Evolutionary conservation across 2,329 filamentous ascomycete genomes (phyloP).

Genomic region (Colletotrichum salicis): DNA sequence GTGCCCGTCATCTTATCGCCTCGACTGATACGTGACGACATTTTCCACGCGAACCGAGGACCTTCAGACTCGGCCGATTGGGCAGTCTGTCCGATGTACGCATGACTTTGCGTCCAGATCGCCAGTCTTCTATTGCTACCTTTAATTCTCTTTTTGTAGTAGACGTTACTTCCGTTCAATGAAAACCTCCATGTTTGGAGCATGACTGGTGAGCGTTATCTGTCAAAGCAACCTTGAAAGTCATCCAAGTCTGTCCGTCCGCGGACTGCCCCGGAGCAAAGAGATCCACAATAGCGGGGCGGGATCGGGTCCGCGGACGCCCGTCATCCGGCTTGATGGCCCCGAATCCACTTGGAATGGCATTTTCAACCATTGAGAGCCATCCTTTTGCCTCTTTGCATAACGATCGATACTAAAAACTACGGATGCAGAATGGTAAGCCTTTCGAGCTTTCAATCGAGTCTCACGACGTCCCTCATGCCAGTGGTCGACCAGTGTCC

Average conservation of each 20-base stretch:
- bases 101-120: constrained; percentile 28
- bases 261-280: constrained; percentile 3
- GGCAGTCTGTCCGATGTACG: constrained; percentile 9
- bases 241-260: not conserved
- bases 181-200: not conserved
- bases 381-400: not conserved
- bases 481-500: not conserved
- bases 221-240: not conserved
- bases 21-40: constrained; percentile 13
- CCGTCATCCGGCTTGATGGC: constrained; percentile 6
- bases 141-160: not conserved
- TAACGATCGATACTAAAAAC: not conserved
- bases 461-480: not conserved
- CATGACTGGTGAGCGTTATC: not conserved
- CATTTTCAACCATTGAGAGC: not conserved
- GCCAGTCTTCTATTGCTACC: not conserved
- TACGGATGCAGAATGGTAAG: not conserved
- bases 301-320: constrained; percentile 23
- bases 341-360: not conserved
- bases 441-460: not conserved
- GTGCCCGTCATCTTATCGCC: constrained; percentile 21
- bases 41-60: not conserved
- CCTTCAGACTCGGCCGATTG: constrained; percentile 27
- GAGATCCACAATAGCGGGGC: constrained; percentile 11
- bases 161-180: not conserved